Percentiles rank a stretch among this genome's conserved stretches.
These are phyloP conservation scores for Leersia perrieri DNA, from an alignment of 176 grass and related monocot genomes.

Conservation along the genomic window DNA sequence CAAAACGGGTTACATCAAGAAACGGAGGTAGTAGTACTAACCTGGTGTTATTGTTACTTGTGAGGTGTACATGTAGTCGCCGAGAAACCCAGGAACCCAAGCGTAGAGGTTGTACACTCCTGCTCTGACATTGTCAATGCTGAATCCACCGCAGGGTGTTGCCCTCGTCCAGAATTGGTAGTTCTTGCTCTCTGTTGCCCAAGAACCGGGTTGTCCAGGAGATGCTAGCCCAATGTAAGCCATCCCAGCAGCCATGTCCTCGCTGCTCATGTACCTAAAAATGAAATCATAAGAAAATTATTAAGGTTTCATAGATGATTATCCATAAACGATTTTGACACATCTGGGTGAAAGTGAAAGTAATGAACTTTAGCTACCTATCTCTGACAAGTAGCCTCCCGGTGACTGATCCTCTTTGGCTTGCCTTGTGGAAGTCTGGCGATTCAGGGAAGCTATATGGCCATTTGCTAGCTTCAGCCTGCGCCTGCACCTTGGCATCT, in stretches of 20 bases:
- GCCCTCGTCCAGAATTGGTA: slow-evolving; percentile 76
- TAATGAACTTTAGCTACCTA: neutral
- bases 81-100: slow-evolving; percentile 69
- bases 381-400: slow-evolving; percentile 48
- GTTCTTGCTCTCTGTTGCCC: slow-evolving; percentile 57
- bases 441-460: slow-evolving; percentile 70
- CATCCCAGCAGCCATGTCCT: neutral
- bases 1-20: no score
- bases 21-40: no score
- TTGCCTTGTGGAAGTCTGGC: slow-evolving; percentile 49
- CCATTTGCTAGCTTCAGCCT: slow-evolving; percentile 52
- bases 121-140: slow-evolving; percentile 39
- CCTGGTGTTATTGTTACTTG: slow-evolving; percentile 44
- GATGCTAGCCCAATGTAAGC: slow-evolving; percentile 57
- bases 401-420: slow-evolving; percentile 39
- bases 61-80: slow-evolving; percentile 50
- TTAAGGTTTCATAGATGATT: neutral
- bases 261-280: slow-evolving; percentile 8
- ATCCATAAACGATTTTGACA: neutral
- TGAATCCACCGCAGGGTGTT: slow-evolving; percentile 34
- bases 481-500: slow-evolving; percentile 69
- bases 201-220: slow-evolving; percentile 51
- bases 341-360: no score
- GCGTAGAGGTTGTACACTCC: slow-evolving; percentile 65
- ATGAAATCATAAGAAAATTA: neutral